These are phyloP conservation scores for Cinnamomum chago DNA, from an alignment of 164 flowering plant species.

Conservation along the genomic window DNA sequence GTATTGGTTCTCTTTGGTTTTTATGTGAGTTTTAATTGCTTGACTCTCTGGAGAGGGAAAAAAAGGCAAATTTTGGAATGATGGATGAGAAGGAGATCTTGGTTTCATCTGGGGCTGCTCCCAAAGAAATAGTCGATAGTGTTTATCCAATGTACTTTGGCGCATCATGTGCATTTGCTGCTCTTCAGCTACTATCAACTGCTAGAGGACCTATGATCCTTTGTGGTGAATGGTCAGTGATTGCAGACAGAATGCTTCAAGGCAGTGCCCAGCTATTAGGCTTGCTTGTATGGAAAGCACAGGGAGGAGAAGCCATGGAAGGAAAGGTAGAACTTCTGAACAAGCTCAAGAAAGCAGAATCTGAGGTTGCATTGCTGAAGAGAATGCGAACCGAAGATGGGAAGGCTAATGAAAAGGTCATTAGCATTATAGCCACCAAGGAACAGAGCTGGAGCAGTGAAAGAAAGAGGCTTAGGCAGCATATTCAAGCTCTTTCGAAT, in stretches of 20 bases:
- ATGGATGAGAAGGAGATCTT: constrained; percentile 48
- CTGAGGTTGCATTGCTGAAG: constrained; percentile 60
- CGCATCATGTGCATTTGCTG: constrained; percentile 76
- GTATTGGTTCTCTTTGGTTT: neutral
- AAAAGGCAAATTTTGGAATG: constrained; percentile 15
- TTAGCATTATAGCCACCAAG: constrained; percentile 66
- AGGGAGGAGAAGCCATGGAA: constrained; percentile 31
- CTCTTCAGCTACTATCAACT: constrained; percentile 41
- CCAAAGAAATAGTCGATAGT: constrained; percentile 41
- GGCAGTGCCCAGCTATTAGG: constrained; percentile 77
- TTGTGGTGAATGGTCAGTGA: constrained; percentile 37
- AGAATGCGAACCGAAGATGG: constrained; percentile 73
- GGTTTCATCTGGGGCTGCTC: constrained; percentile 18
- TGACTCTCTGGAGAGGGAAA: constrained; percentile 1
- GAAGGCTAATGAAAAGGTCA: constrained; percentile 91
- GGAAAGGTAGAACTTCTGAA: constrained; percentile 32
- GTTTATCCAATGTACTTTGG: constrained; percentile 73
- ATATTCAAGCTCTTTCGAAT: constrained; percentile 58
- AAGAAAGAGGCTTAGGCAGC: constrained; percentile 60
- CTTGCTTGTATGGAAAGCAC: constrained; percentile 65
- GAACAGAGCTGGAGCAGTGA: constrained; percentile 82
- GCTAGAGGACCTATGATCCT: constrained; percentile 17
- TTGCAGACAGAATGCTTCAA: constrained; percentile 55
- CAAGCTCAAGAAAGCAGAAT: constrained; percentile 52
- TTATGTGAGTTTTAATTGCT: constrained; percentile 1